phyloP scores from a whole-genome alignment of 1,284 basidiomycete genomes.

The Salmacisia buchloeana region DNA sequence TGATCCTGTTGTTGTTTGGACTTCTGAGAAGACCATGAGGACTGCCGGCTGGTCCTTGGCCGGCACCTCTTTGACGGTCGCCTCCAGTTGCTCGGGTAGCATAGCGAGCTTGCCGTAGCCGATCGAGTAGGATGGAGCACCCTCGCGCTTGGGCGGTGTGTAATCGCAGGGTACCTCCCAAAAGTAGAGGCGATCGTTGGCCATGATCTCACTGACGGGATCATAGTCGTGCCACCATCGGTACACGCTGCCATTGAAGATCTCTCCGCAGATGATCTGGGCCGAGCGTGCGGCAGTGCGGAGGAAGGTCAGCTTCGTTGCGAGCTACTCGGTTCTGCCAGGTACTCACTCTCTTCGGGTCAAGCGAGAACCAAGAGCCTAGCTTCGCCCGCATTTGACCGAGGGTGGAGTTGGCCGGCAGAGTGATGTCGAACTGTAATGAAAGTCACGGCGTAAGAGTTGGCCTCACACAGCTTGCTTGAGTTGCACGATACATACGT shows the following conservation, averaged over 20 bases:
- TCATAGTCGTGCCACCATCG: conserved; percentile 44
- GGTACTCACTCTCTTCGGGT: conserved; percentile 18
- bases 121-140: conserved; percentile 9
- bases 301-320: not conserved
- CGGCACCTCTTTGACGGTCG: conserved; percentile 13
- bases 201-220: conserved; percentile 35
- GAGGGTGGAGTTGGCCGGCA: conserved; percentile 33
- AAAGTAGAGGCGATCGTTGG: conserved; percentile 38
- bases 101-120: conserved; percentile 24
- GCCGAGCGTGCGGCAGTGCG: not conserved
- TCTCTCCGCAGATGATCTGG: conserved; percentile 33
- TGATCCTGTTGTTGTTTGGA: not conserved
- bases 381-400: conserved; percentile 33
- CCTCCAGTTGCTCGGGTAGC: conserved; percentile 28
- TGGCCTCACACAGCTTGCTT: no score
- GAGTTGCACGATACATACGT: not conserved
- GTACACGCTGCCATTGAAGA: conserved; percentile 40
- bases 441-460: no score
- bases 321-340: not conserved
- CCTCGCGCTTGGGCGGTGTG: conserved; percentile 14
- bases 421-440: conserved; percentile 32
- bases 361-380: conserved; percentile 24
- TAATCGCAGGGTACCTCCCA: conserved; percentile 33
- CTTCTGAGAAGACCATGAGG: conserved; percentile 39
- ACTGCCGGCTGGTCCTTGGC: conserved; percentile 27